A percentile compares a stretch with the other conserved stretches of the same genome.
phyloP scores from a whole-genome alignment of 345 rosid genomes.

The Gossypium sturtianum region DNA sequence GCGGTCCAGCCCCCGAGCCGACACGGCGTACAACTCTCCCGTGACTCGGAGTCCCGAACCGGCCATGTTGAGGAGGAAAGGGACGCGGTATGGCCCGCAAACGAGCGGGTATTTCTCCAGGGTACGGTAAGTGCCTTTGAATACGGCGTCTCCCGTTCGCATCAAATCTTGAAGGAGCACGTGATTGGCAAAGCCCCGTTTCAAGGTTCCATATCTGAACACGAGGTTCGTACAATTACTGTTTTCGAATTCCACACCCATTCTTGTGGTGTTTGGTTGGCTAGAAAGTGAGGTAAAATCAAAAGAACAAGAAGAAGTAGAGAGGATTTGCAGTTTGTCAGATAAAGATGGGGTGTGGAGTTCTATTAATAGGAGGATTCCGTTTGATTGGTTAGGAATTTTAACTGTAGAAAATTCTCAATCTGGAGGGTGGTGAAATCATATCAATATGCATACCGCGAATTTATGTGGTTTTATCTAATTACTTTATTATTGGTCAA shows the following conservation, averaged over 20 bases:
- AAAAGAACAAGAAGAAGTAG: not conserved
- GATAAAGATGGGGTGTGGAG: not conserved
- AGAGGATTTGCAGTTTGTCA: not conserved
- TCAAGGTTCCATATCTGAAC: constrained; percentile 80
- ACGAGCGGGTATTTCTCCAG: constrained; percentile 53
- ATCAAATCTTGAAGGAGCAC: constrained; percentile 60
- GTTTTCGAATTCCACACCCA: constrained; percentile 17
- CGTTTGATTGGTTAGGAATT: not conserved
- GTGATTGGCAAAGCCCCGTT: constrained; percentile 72
- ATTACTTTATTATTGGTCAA: too few species aligned
- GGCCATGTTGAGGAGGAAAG: constrained; percentile 76
- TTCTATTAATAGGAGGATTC: not conserved
- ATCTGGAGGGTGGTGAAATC: not conserved
- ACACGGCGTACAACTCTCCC: constrained; percentile 77
- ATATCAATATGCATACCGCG: not conserved
- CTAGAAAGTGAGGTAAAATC: not conserved
- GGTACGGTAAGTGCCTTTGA: constrained; percentile 51
- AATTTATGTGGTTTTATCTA: not conserved
- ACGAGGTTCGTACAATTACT: constrained; percentile 23
- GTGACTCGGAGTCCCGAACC: constrained; percentile 50
- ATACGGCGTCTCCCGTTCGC: constrained; percentile 58
- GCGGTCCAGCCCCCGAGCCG: constrained; percentile 43
- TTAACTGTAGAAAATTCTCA: not conserved
- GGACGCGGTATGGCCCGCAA: constrained; percentile 80
- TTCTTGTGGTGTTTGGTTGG: not conserved